Evolutionary conservation across 2,329 filamentous ascomycete species (phyloP).

Genomic region (Curvularia eragrostidis): DNA sequence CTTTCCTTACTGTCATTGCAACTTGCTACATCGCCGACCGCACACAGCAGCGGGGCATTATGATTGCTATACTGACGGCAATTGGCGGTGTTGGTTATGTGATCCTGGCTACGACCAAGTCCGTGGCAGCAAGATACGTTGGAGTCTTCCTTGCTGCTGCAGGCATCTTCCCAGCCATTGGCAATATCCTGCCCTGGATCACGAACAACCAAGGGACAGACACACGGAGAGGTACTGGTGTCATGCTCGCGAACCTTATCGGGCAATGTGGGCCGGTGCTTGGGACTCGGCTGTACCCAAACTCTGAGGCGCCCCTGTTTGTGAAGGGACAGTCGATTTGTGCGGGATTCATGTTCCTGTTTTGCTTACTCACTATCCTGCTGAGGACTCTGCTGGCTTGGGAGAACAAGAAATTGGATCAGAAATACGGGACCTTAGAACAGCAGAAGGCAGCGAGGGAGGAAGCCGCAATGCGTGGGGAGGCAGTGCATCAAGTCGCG

Average conservation of each 20-base stretch:
- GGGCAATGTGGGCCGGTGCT: conserved; percentile 59
- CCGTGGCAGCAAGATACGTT: conserved; percentile 58
- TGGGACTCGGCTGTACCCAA: conserved; percentile 47
- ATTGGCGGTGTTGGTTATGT: conserved; percentile 69
- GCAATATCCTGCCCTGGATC: conserved; percentile 74
- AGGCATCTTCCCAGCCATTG: conserved; percentile 71
- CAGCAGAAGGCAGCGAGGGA: conserved; percentile 34
- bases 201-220: conserved; percentile 73
- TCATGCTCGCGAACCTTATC: conserved; percentile 71
- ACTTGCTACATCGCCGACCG: conserved; percentile 71
- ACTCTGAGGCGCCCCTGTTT: conserved; percentile 41
- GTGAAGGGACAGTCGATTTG: conserved; percentile 47
- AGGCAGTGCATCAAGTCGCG: conserved; percentile 23
- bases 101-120: conserved; percentile 65
- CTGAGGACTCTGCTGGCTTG: conserved; percentile 43
- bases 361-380: conserved; percentile 38
- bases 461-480: conserved; percentile 25
- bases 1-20: conserved; percentile 67
- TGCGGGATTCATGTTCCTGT: conserved; percentile 49
- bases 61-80: conserved; percentile 63
- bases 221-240: conserved; percentile 69
- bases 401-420: conserved; percentile 49
- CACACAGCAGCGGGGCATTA: conserved; percentile 67
- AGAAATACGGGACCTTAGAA: conserved; percentile 39
- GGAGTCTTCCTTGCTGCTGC: conserved; percentile 63